Conservation (phyloP, 352 stramenopile genomes). For the Phytophthora sansomeana region DNA sequence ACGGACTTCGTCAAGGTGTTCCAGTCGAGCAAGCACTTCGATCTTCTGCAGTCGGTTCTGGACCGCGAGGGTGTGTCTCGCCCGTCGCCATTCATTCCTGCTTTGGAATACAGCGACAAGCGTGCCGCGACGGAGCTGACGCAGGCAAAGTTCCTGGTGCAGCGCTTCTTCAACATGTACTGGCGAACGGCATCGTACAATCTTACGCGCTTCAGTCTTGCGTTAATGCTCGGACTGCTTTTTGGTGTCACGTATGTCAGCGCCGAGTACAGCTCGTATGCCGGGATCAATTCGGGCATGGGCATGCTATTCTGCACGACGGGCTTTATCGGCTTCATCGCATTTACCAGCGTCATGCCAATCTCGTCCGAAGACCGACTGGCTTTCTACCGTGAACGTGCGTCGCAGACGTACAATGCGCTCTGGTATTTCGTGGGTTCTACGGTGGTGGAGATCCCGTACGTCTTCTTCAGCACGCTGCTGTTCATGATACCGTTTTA, state of each 20-base stretch:
- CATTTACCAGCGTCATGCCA: slow-evolving; percentile 29
- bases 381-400: slow-evolving; percentile 30
- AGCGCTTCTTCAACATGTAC: slow-evolving; percentile 73
- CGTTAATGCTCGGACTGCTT: slow-evolving; percentile 68
- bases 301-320: slow-evolving; percentile 82
- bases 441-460: slow-evolving; percentile 27
- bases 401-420: slow-evolving; percentile 27
- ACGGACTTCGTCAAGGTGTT: slow-evolving; percentile 51
- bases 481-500: slow-evolving; percentile 32
- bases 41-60: slow-evolving; percentile 37
- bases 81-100: slow-evolving; percentile 35
- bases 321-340: slow-evolving; percentile 60
- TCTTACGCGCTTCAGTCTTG: slow-evolving; percentile 62
- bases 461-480: slow-evolving; percentile 16
- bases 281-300: slow-evolving; percentile 53
- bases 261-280: slow-evolving; percentile 47
- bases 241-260: slow-evolving; percentile 74
- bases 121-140: slow-evolving; percentile 28
- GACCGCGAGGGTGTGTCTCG: slow-evolving; percentile 40
- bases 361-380: slow-evolving; percentile 22
- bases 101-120: slow-evolving; percentile 47
- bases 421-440: slow-evolving; percentile 33
- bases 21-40: slow-evolving; percentile 34
- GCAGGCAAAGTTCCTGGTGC: slow-evolving; percentile 50
- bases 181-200: slow-evolving; percentile 63